Base-by-base conservation (phyloP, 768 basidiomycete species). In the Pleurotus giganteus region DNA sequence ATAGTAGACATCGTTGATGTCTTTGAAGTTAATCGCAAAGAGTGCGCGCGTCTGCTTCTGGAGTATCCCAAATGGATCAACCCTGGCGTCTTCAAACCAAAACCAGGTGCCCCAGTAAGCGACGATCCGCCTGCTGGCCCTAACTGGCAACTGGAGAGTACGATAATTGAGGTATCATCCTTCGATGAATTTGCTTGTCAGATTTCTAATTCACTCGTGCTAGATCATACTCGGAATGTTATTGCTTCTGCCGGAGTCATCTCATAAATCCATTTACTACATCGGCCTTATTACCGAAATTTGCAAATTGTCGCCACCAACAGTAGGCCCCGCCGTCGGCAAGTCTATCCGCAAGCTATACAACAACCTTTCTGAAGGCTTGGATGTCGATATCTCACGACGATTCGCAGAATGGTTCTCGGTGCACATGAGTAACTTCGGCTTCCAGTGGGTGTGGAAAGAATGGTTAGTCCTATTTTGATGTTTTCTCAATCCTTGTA, bases 361-460 rank as follows among this genome's bases (percentile, higher is more conserved):
- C 63, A 73, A 72, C 12, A 69, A 80, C 7, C 76, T 98, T n/a
- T 84, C 88, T 0, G 89, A 91, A 34, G 94, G 91, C 0, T 74
- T 98, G 27, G 96, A 98, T 58, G 83, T 91, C 6, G 95, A 96
- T 57, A 74, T 91, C 49, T 77, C 86, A 1, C 81, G 87, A 45
- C 78, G 92, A 27, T 90, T 94, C 56, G 85, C 91, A 0, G 94
- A 98, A 57, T 99, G 97, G 97, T 97, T 98, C 61, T 81, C 92
- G 2, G 79, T 90, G 2, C 97, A 99, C 64, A 88, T 99, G 86
- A 95, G 92, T 60, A 99, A 99, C 71, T 99, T 98, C 68, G 88
- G 87, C 23, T 99, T 98, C 72, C 86, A 88, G 63, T 98, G 97
- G 97, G 93, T 97, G 12, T 99, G 97, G 97, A 95, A 93, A 64